These are phyloP conservation scores for Trichoderma erinaceum DNA, from an alignment of 495 filamentous ascomycete genomes.

Conservation along the genomic window DNA sequence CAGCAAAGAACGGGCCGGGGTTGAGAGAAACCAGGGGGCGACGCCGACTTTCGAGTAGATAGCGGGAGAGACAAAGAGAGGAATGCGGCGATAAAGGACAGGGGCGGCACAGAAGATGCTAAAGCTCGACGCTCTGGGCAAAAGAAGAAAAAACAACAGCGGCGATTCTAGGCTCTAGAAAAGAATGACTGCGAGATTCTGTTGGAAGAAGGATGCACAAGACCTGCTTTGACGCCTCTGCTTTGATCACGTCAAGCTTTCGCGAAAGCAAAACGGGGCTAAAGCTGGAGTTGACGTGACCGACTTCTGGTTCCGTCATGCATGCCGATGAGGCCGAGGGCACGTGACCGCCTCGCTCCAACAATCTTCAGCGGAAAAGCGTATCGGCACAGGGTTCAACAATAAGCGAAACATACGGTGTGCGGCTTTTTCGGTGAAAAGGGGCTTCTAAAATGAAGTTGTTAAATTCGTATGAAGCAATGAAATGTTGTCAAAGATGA, in stretches of 20 bases:
- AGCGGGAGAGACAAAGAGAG: not conserved
- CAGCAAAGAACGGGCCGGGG: not conserved
- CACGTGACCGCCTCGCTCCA: not conserved
- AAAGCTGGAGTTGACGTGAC: conserved; percentile 7
- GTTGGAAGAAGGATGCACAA: not conserved
- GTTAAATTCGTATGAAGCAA: no score
- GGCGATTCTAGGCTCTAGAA: not conserved
- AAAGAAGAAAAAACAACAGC: not conserved
- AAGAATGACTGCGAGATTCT: conserved; percentile 3
- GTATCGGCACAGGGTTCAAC: no score
- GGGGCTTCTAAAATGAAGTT: no score
- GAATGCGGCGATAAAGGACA: not conserved
- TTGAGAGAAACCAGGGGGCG: not conserved
- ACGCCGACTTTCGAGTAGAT: not conserved
- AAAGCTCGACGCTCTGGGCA: not conserved
- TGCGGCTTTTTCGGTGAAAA: no score
- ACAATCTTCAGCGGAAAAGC: no score
- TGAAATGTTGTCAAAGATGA: no score
- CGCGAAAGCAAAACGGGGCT: not conserved
- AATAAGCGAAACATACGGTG: no score
- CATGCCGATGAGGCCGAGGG: not conserved
- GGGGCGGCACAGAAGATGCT: not conserved
- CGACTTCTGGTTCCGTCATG: not conserved
- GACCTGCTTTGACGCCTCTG: not conserved
- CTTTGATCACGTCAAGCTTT: not conserved